A percentile compares a stretch with the other conserved stretches of the same genome.
These are phyloP conservation scores for Sugiyamaella americana DNA, from an alignment of 805 yeast species.

Conservation along the genomic window DNA sequence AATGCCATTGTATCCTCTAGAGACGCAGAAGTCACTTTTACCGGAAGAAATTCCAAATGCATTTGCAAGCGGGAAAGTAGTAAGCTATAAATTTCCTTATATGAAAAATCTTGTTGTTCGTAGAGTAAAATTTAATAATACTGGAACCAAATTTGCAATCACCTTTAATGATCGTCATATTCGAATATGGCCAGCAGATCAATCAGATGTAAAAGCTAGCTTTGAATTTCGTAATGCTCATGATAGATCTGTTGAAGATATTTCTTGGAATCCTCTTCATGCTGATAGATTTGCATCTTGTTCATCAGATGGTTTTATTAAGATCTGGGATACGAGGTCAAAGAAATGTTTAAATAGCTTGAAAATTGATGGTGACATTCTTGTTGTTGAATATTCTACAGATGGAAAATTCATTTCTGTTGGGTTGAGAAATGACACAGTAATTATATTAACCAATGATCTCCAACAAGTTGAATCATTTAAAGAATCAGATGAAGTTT, in stretches of 20 bases:
- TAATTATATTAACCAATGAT: slow-evolving; percentile 37
- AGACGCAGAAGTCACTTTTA: background rate
- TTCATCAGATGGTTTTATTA: slow-evolving; percentile 42
- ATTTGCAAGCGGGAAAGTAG: too few species aligned
- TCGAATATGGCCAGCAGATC: slow-evolving; percentile 32
- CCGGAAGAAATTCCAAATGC: background rate
- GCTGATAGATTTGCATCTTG: slow-evolving; percentile 45
- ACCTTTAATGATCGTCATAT: slow-evolving; percentile 28
- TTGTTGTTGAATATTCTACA: slow-evolving; percentile 35
- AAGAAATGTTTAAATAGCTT: slow-evolving; percentile 34
- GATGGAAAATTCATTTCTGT: slow-evolving; percentile 45
- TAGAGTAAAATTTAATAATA: slow-evolving; percentile 27
- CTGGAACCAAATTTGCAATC: slow-evolving; percentile 29
- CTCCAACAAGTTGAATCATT: slow-evolving; percentile 30
- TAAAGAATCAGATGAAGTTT: slow-evolving; percentile 24
- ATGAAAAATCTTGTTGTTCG: slow-evolving; percentile 3
- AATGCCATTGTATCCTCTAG: background rate
- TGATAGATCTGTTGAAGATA: slow-evolving; percentile 33
- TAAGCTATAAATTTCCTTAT: background rate
- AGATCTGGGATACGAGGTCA: slow-evolving; percentile 41
- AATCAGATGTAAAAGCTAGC: slow-evolving; percentile 32
- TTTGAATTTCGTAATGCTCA: slow-evolving; percentile 39
- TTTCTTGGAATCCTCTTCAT: slow-evolving; percentile 46
- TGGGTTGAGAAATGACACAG: slow-evolving; percentile 36
- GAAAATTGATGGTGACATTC: slow-evolving; percentile 23